Evolutionary conservation across 306 rosid genomes (phyloP), one percentile per base, ranked within the genome.

Genomic region (Prunus mume): DNA sequence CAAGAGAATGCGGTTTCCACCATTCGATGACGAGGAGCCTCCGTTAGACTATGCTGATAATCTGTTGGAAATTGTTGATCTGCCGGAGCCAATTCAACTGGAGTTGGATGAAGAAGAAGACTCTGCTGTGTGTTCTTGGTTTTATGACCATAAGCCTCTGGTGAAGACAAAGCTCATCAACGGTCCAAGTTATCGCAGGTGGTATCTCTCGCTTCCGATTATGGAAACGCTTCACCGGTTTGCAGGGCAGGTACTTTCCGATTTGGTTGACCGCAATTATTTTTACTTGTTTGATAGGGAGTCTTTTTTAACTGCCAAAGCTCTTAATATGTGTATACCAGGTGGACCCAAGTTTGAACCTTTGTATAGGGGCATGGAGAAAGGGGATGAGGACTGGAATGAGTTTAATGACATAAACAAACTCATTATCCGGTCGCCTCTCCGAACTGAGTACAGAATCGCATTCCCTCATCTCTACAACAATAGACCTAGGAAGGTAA

Each of bases 281-380:
- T 95, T 95, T 87, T 95, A 95, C 89, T 83, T 95, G 88, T 95
- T 95, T 77, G 99, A 95, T 84, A 95, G 92, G 99, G 99, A 95
- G 87, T 95, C 99, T 8, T 95, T 95, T 73, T 95, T 95, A 77
- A 95, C 99, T 1, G 99, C 99, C 17, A 92, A 95, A 86, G 97
- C 99, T 60, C 81, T 95, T 82, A 95, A 95, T 83, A 92, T 95
- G 99, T 95, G 99, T 83, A 95, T 95, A 65, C 99, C 99, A 95
- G 99, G 99, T 75, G 99, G 99, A 68, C 99, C 99, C 47, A 95
- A 95, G 71, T 95, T 95, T 84, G 99, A 95, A 90, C 99, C 99
- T 34, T 84, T 95, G 81, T 95, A 95, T 72, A 96, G 99, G 38
- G 97, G 92, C 81, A 95, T 95, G 99, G 99, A 92, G 88, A 95